Evolutionary conservation across 257 asterid species (phyloP).

Genomic region (Nicotiana obtusifolia): DNA sequence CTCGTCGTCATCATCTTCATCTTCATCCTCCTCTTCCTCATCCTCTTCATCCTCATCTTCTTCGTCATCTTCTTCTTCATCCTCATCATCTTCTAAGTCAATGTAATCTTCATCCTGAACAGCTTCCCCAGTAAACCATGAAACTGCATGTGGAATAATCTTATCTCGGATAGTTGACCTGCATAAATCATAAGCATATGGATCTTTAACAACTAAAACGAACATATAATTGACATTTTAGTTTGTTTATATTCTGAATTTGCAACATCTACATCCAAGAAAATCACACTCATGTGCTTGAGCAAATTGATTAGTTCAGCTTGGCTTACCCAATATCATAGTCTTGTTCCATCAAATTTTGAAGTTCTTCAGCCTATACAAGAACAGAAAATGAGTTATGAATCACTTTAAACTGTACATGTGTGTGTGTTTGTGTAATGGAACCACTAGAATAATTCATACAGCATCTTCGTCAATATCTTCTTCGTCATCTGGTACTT

Average conservation of each 20-base stretch:
- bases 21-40: neutral
- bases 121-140: conserved; percentile 21
- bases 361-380: conserved; percentile 19
- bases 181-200: neutral
- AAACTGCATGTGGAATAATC: conserved; percentile 13
- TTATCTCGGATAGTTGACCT: conserved; percentile 13
- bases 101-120: conserved; percentile 4
- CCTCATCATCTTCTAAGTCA: conserved; percentile 4
- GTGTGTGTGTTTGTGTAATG: neutral
- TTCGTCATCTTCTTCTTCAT: neutral
- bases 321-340: conserved; percentile 17
- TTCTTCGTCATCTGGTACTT: neutral
- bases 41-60: neutral
- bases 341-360: neutral
- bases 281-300: neutral
- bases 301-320: neutral
- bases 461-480: conserved; percentile 12
- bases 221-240: neutral
- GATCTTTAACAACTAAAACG: neutral
- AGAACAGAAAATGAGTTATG: neutral
- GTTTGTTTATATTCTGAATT: neutral
- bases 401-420: neutral
- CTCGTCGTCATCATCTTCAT: neutral
- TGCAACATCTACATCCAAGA: neutral
- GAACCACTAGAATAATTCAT: neutral